Conservation (phyloP, 2,329 filamentous ascomycete species). For the Tolypocladium tundrense region DNA sequence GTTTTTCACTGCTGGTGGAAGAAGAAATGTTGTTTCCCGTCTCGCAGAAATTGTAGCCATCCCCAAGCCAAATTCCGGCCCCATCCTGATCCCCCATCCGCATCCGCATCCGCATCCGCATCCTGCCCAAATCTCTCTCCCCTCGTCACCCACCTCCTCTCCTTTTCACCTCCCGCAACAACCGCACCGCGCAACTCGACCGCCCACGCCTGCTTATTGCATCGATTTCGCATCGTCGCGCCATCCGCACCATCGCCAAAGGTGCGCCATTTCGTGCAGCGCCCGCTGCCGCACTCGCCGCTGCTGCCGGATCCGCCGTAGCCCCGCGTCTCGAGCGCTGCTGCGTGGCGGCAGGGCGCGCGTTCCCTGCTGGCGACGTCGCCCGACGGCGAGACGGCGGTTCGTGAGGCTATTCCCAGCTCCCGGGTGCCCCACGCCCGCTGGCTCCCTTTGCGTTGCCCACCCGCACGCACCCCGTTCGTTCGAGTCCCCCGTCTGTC, state of each 20-base stretch:
- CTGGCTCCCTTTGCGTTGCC: constrained; percentile 5
- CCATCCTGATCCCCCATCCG: constrained; percentile 6
- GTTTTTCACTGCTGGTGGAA: constrained; percentile 7
- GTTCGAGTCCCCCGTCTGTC: constrained; percentile 1
- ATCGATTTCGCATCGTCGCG: constrained; percentile 29
- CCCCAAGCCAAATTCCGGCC: constrained; percentile 11
- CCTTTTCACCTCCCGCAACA: constrained; percentile 23
- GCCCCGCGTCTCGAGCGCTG: constrained; percentile 10
- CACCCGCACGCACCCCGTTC: neutral
- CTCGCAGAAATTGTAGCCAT: constrained; percentile 12
- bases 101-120: constrained; percentile 9
- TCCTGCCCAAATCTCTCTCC: constrained; percentile 11
- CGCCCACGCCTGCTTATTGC: constrained; percentile 17
- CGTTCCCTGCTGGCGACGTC: constrained; percentile 5
- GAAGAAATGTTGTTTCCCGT: constrained; percentile 1
- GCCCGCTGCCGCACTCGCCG: constrained; percentile 17
- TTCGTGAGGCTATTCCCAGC: constrained; percentile 32
- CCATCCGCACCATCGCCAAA: constrained; percentile 25
- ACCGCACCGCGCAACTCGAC: constrained; percentile 19
- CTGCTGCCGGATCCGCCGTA: constrained; percentile 10
- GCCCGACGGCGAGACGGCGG: constrained; percentile 11
- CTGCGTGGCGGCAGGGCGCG: constrained; percentile 9
- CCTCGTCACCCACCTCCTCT: constrained; percentile 11
- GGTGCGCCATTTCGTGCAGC: constrained; percentile 22
- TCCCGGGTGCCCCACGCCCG: constrained; percentile 5